Evolutionary conservation across 805 yeast genomes (phyloP).

Genomic region (Sporopachydermia lactativora): DNA sequence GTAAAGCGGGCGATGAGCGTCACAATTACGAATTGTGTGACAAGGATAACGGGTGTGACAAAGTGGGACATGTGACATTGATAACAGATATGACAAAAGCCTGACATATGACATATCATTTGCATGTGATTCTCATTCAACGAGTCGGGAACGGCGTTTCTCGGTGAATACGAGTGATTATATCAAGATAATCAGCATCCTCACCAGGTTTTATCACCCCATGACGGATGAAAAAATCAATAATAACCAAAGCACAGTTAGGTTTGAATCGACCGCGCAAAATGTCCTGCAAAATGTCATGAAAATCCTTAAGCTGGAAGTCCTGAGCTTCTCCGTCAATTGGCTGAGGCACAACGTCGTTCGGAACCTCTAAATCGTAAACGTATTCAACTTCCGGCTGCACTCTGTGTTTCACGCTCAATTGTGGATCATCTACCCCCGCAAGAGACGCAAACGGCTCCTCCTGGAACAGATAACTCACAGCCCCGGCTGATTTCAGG

Average conservation of each 20-base stretch:
- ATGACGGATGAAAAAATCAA: conserved; percentile 81
- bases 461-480: conserved; percentile 48
- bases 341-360: conserved; percentile 34
- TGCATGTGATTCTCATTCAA: no score
- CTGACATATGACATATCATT: no score
- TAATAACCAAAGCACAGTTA: conserved; percentile 62
- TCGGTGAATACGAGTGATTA: conserved; percentile 52
- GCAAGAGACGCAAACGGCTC: conserved; percentile 16
- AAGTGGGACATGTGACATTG: no score
- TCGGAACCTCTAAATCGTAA: conserved; percentile 50
- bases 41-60: no score
- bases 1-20: no score
- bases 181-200: conserved; percentile 53
- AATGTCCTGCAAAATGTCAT: conserved; percentile 39
- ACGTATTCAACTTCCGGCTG: conserved; percentile 85
- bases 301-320: conserved; percentile 48
- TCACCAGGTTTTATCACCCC: conserved; percentile 53
- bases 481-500: conserved; percentile 42
- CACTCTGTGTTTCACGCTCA: not conserved
- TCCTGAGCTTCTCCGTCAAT: conserved; percentile 67
- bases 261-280: conserved; percentile 64
- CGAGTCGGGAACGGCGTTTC: conserved; percentile 50
- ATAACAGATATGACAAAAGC: no score
- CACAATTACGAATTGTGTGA: no score
- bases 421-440: conserved; percentile 37